A percentile compares a stretch with the other conserved stretches of the same genome.
Evolutionary conservation across 768 basidiomycete genomes (phyloP).

Genomic region (Artomyces pyxidatus): DNA sequence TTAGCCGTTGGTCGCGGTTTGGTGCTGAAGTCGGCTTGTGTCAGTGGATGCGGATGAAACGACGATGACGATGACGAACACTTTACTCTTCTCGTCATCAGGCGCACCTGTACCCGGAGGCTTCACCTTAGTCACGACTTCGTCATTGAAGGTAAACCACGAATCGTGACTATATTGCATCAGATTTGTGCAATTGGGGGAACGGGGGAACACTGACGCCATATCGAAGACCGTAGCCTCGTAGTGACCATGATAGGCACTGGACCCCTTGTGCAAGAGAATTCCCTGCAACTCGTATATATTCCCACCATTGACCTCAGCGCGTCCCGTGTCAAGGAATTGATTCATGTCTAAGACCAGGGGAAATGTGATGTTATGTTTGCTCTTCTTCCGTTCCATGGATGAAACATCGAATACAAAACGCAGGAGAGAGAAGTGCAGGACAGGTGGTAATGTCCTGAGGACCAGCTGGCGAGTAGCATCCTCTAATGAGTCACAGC

Average conservation of each 20-base stretch:
- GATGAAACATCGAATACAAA: constrained; percentile 80
- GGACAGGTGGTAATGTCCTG: constrained; percentile 68
- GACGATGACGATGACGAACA: constrained; percentile 3
- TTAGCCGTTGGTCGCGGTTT: constrained; percentile 21
- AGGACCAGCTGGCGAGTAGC: constrained; percentile 75
- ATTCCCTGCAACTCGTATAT: constrained; percentile 83
- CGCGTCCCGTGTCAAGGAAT: constrained; percentile 34
- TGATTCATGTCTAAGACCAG: constrained; percentile 60
- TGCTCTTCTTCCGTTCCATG: constrained; percentile 82
- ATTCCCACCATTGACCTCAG: too few relatives aligned
- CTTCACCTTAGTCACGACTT: constrained; percentile 60
- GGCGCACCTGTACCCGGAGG: constrained; percentile 36
- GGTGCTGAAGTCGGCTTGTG: constrained; percentile 4
- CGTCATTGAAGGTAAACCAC: constrained; percentile 95
- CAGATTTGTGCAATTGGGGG: neutral
- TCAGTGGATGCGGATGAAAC: neutral
- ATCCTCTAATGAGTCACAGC: constrained; percentile 64
- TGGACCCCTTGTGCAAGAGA: constrained; percentile 82
- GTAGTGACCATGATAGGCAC: constrained; percentile 88
- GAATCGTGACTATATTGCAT: constrained; percentile 39
- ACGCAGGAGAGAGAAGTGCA: constrained; percentile 90
- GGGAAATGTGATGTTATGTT: constrained; percentile 75
- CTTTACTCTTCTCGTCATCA: constrained; percentile 20
- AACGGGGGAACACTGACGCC: constrained; percentile 35
- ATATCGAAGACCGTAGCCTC: constrained; percentile 77